Conservation (phyloP, 768 basidiomycete species). For the Tulasnella sp. region DNA sequence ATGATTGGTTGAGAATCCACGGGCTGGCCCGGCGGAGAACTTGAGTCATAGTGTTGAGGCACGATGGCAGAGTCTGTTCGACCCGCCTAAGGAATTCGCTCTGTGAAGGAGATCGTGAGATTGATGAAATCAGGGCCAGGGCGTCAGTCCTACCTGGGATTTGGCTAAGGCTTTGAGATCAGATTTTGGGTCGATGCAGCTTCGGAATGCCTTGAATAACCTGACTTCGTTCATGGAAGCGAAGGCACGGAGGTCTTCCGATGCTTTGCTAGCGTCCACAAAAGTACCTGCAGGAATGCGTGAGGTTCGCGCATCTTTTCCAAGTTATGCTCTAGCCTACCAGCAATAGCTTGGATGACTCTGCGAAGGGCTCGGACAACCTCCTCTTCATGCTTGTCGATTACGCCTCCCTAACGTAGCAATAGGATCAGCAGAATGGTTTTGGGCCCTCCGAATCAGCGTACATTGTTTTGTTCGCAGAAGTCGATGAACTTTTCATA, state of each 20-base stretch:
- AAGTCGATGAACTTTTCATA: constrained; percentile 67
- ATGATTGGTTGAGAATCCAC: constrained; percentile 78
- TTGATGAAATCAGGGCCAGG: neutral
- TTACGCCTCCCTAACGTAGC: constrained; percentile 70
- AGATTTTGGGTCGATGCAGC: constrained; percentile 76
- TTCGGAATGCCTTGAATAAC: constrained; percentile 79
- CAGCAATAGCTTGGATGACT: constrained; percentile 56
- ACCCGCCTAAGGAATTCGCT: constrained; percentile 74
- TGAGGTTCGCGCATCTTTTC: neutral
- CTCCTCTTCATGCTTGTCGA: constrained; percentile 74
- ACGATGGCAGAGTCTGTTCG: constrained; percentile 61
- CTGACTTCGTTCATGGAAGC: constrained; percentile 83
- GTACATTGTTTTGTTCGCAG: constrained; percentile 81
- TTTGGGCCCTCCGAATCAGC: neutral
- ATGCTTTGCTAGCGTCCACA: constrained; percentile 67
- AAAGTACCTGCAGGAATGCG: constrained; percentile 45
- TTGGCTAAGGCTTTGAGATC: constrained; percentile 79
- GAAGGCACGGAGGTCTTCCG: constrained; percentile 75
- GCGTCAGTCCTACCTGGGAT: constrained; percentile 52
- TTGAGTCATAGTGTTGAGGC: constrained; percentile 62
- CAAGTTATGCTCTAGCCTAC: constrained; percentile 43
- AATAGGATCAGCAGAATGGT: neutral
- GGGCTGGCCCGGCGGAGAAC: constrained; percentile 69
- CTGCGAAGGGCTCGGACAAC: constrained; percentile 54
- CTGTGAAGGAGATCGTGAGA: constrained; percentile 40